Conservation (phyloP, 495 filamentous ascomycete genomes). For the Immersiella caudata region DNA sequence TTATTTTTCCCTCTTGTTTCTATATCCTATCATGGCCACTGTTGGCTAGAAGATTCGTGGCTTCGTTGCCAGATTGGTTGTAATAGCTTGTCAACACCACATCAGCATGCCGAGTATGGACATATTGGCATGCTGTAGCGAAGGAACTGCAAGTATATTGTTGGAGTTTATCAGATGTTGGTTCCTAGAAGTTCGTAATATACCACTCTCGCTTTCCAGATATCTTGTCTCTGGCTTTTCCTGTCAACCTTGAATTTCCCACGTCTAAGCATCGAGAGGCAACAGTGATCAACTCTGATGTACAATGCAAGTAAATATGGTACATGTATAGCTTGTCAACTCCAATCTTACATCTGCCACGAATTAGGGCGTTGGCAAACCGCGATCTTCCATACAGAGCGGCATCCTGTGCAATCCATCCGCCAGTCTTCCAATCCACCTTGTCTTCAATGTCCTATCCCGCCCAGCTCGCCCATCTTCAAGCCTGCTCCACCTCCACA, state of each 20-base stretch:
- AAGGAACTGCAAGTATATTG: slow-evolving; percentile 2
- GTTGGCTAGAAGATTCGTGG: not conserved
- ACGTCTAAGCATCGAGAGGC: not conserved
- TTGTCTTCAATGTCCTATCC: not conserved
- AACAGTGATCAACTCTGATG: not conserved
- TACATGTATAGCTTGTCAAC: slow-evolving; percentile 4
- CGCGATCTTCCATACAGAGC: not conserved
- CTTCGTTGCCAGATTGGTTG: not conserved
- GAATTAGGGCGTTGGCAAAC: not conserved
- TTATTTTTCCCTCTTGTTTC: slow-evolving; percentile 3
- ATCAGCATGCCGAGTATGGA: not conserved
- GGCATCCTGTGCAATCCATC: not conserved
- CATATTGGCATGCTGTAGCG: slow-evolving; percentile 6
- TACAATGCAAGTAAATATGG: slow-evolving; percentile 12
- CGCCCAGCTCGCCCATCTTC: slow-evolving; percentile 14
- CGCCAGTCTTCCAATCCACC: not conserved
- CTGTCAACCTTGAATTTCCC: not conserved
- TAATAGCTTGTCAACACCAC: slow-evolving; percentile 15
- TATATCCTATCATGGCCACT: not conserved
- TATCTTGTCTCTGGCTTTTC: not conserved
- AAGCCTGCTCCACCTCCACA: slow-evolving; percentile 3
- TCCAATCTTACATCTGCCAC: slow-evolving; percentile 8
- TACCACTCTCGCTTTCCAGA: not conserved
- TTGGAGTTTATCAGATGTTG: not conserved
- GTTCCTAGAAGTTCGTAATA: slow-evolving; percentile 3